phyloP scores from a whole-genome alignment of 2,329 filamentous ascomycete genomes.

The Neofusicoccum cordaticola region DNA sequence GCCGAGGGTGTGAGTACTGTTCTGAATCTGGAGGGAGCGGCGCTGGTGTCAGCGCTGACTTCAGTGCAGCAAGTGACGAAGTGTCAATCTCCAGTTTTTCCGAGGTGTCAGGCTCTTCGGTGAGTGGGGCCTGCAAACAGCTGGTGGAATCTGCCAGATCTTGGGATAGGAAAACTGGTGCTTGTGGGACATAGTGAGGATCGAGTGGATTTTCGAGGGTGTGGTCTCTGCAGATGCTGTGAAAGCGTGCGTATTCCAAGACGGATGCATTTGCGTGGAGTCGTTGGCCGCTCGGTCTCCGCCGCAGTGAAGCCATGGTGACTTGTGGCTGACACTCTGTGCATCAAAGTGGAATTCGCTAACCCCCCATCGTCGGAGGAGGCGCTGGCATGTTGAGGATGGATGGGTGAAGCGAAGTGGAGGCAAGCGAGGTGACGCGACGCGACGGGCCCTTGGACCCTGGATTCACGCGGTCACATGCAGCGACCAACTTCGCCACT shows the following conservation, averaged over 20 bases:
- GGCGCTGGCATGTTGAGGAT: neutral
- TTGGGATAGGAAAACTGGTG: constrained; percentile 15
- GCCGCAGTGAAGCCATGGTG: neutral
- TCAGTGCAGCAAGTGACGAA: constrained; percentile 30
- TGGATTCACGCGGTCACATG: neutral
- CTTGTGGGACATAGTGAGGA: constrained; percentile 13
- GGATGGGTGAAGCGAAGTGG: too few relatives aligned
- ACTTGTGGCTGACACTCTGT: too few relatives aligned
- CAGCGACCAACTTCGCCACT: neutral
- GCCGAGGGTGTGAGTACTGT: neutral
- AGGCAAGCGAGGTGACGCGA: neutral
- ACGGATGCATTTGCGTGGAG: constrained; percentile 32
- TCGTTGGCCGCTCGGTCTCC: neutral
- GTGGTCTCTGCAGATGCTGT: constrained; percentile 43
- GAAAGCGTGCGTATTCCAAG: constrained; percentile 48
- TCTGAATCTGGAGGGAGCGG: neutral
- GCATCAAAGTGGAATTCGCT: too few relatives aligned
- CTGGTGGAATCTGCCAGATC: constrained; percentile 24
- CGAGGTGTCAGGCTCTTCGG: neutral
- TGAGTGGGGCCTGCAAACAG: neutral
- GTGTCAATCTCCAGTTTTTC: constrained; percentile 31
- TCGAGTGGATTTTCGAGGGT: constrained; percentile 27
- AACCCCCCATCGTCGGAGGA: too few relatives aligned
- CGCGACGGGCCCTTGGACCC: constrained; percentile 7
- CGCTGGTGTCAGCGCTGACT: constrained; percentile 20